phyloP scores from a whole-genome alignment of 106 monocot genomes.

The Ottelia alismoides region DNA sequence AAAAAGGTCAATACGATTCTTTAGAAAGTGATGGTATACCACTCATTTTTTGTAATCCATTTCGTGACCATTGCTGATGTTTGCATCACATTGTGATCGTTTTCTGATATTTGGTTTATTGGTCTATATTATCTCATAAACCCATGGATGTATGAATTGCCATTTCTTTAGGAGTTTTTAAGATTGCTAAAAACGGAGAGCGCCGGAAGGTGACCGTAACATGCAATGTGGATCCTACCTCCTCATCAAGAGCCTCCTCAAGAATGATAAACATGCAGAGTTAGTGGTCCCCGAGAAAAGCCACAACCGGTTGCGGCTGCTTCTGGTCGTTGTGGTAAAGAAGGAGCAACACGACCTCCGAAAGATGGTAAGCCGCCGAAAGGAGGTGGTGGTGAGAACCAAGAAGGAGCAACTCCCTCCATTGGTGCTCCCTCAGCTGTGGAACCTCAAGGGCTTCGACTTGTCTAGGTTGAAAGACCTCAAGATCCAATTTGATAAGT shows the following conservation, averaged over 20 bases:
- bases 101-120: too few species aligned
- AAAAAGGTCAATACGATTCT: conserved; percentile 21
- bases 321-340: too few species aligned
- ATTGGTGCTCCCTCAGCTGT: too few species aligned
- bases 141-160: neutral
- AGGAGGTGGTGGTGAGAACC: conserved; percentile 10
- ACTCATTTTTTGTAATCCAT: too few species aligned
- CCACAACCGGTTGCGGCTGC: too few species aligned
- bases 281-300: conserved; percentile 26
- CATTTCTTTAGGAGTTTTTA: conserved; percentile 42
- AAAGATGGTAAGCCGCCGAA: conserved; percentile 12
- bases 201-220: conserved; percentile 63
- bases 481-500: conserved; percentile 38
- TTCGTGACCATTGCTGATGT: neutral
- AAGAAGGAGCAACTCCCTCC: too few species aligned
- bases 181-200: conserved; percentile 35
- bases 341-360: conserved; percentile 6
- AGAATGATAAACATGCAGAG: conserved; percentile 61
- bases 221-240: conserved; percentile 48
- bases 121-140: neutral
- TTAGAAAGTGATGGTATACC: conserved; percentile 15
- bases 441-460: conserved; percentile 28
- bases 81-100: neutral
- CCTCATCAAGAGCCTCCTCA: conserved; percentile 44
- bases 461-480: conserved; percentile 32